These are phyloP conservation scores for Nemania sp. DNA, from an alignment of 2,329 filamentous ascomycete species.

Conservation along the genomic window DNA sequence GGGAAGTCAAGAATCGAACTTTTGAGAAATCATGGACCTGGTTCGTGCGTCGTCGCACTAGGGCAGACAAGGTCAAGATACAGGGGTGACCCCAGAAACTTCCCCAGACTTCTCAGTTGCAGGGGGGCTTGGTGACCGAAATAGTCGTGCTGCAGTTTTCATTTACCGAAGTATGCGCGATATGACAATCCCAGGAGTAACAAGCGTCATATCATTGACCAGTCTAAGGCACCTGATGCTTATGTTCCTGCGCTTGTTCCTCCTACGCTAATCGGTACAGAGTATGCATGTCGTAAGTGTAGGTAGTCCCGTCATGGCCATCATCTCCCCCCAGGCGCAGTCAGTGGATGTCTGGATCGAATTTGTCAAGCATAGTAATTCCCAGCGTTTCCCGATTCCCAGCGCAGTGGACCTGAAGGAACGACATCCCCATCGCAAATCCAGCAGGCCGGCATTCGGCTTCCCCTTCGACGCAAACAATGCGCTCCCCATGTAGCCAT, in stretches of 20 bases:
- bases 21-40: conserved; percentile 1
- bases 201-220: conserved; percentile 3
- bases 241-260: conserved; percentile 6
- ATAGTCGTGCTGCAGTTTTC: conserved; percentile 14
- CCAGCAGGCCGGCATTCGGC: not conserved
- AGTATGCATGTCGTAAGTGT: not conserved
- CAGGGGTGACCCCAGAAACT: conserved; percentile 23
- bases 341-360: not conserved
- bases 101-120: conserved; percentile 24
- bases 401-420: conserved; percentile 11
- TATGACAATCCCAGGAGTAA: conserved; percentile 9
- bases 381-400: conserved; percentile 2
- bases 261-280: not conserved
- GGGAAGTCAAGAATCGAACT: not conserved
- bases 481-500: not conserved
- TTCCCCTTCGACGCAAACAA: not conserved
- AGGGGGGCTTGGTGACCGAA: conserved; percentile 17
- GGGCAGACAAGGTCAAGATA: not conserved
- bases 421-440: conserved; percentile 8
- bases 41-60: conserved; percentile 8
- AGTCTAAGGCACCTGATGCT: conserved; percentile 1
- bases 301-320: not conserved
- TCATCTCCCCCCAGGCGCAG: no score
- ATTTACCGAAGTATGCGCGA: conserved; percentile 9
- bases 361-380: conserved; percentile 22